A percentile compares a stretch with the other conserved stretches of the same genome.
phyloP scores from a whole-genome alignment of 106 monocot genomes.

The Allium fistulosum region DNA sequence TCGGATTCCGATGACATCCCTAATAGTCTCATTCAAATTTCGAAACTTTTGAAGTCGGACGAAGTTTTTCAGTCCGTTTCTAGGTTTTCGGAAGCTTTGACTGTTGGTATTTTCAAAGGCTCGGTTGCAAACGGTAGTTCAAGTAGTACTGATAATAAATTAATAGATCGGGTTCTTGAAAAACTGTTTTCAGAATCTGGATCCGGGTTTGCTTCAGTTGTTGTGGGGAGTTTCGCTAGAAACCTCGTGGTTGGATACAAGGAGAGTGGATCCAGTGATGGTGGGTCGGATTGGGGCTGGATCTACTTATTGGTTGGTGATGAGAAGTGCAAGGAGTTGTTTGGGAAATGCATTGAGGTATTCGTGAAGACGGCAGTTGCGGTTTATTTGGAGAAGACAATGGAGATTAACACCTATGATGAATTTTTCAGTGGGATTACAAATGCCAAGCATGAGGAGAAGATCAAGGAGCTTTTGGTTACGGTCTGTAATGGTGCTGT shows the following conservation, averaged over 20 bases:
- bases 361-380: constrained; percentile 46
- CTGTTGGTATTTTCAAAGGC: constrained; percentile 36
- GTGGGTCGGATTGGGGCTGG: constrained; percentile 24
- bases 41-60: constrained; percentile 45
- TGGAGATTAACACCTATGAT: constrained; percentile 61
- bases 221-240: constrained; percentile 55
- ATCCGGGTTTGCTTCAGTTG: constrained; percentile 45
- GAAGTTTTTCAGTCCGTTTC: constrained; percentile 44
- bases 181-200: constrained; percentile 47
- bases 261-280: neutral
- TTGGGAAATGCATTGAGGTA: constrained; percentile 31
- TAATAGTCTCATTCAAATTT: constrained; percentile 33
- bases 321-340: constrained; percentile 18
- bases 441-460: constrained; percentile 49
- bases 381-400: constrained; percentile 67
- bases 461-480: constrained; percentile 54
- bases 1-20: constrained; percentile 61
- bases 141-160: neutral
- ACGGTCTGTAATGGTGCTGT: constrained; percentile 58
- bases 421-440: constrained; percentile 59
- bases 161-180: constrained; percentile 39
- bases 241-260: constrained; percentile 39
- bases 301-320: constrained; percentile 25
- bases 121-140: neutral
- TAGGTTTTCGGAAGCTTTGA: constrained; percentile 42